phyloP scores from a whole-genome alignment of 352 stramenopile genomes.

The Bremia lactucae region DNA sequence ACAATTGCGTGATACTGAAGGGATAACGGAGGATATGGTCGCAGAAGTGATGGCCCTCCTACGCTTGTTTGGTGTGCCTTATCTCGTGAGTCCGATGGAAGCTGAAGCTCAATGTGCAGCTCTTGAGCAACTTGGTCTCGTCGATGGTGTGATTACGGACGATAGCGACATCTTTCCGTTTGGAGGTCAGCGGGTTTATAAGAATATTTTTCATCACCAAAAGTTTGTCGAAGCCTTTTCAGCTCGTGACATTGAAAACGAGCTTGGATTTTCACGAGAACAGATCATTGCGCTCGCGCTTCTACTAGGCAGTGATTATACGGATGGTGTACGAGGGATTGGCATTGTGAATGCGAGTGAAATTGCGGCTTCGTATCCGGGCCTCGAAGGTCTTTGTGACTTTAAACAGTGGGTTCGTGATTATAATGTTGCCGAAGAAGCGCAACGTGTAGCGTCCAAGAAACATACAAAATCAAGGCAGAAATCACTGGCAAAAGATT shows the following conservation, averaged over 20 bases:
- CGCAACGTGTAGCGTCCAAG: conserved; percentile 22
- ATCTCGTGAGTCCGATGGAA: conserved; percentile 98
- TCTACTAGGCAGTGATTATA: conserved; percentile 96
- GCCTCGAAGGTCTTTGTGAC: conserved; percentile 81
- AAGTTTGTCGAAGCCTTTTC: conserved; percentile 98
- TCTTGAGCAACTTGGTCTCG: conserved; percentile 91
- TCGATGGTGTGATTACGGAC: conserved; percentile 98
- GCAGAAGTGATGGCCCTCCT: conserved; percentile 94
- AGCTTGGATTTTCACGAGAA: conserved; percentile 88
- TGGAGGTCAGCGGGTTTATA: conserved; percentile 92
- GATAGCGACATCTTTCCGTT: conserved; percentile 94
- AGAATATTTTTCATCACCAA: conserved; percentile 99
- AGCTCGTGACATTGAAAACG: conserved; percentile 84
- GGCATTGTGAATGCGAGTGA: conserved; percentile 79
- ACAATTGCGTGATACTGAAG: conserved; percentile 86
- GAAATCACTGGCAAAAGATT: conserved; percentile 22
- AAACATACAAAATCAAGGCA: conserved; percentile 34
- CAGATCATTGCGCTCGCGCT: conserved; percentile 88
- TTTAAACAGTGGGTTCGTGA: conserved; percentile 62
- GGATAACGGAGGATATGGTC: conserved; percentile 96
- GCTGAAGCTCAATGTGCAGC: conserved; percentile 97
- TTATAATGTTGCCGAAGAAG: conserved; percentile 53
- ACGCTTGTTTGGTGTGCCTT: conserved; percentile 96
- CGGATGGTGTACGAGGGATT: conserved; percentile 66
- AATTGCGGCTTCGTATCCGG: conserved; percentile 69